Evolutionary conservation across 106 monocot genomes (phyloP), one percentile per base, ranked within the genome.

Genomic region (Amphibolis antarctica): DNA sequence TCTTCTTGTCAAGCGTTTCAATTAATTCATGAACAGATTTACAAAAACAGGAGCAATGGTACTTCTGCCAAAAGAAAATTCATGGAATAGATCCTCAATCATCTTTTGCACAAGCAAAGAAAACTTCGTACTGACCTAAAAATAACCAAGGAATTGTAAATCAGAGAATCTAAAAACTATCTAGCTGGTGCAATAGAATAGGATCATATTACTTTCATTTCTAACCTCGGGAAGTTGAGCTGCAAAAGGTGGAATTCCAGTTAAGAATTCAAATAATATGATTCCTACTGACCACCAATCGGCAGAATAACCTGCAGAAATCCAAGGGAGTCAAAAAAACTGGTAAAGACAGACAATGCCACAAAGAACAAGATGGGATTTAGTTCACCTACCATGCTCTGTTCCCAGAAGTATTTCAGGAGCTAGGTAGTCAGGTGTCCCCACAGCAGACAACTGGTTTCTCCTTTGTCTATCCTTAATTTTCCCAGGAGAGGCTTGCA

Each of bases 281-380:
- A 85, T 78, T 28, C 85, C 85, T 12, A 85, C 85, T 46, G 85
- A 85, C 85, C 85, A 85, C 85, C 85, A 85, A 69, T 85, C 81
- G 28, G 81, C 85, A 75, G 85, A 75, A 81, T 64, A 78, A 69
- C 75, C 85, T 85, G 71, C 55, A 74, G 9, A 9, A 71, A 55
- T 64, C 5, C 29, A 46, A 45, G 18, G 9, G 28, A 30, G 45
- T 60, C 28, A 27, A 47, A 29, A 4, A 21, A 54, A 52, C 45
- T 29, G 13, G 5, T 14, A 12, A 69, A 47, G 46, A 46, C n/a
- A 44, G 21, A 1, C 12, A 59, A n/a, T n/a, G 27, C 14, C 17
- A 19, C 42, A 15, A 42, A 53, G 56, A 31, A 60, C 29, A 42
- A 20, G 3, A 4, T 10, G n/a, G 20, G 15, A 67, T 21, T 24